Base-by-base conservation (phyloP, 2,329 filamentous ascomycete species). In the Xylaria sp. region DNA sequence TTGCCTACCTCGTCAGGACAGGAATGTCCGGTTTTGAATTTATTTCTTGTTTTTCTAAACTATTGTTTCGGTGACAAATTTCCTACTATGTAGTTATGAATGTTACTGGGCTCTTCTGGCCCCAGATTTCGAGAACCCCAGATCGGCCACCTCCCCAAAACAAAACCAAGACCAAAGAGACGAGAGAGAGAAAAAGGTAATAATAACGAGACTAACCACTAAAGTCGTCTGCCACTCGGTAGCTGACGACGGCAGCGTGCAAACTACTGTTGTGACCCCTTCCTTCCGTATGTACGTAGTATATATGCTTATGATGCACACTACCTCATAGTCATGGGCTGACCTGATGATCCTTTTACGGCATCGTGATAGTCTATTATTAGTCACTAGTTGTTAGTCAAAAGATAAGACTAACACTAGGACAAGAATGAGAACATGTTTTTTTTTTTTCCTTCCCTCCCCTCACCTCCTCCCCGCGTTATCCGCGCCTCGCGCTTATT, bases 61-160 rank as follows among this genome's bases (percentile, higher is more conserved):
- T 35, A 48, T 32, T 27, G 13, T 40, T 54, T 37, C 16, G 27
- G 57, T 40, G 50, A 55, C 57, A n/a, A 12, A 2, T 4, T 55
- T 47, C 37, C 21, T 44, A n/a, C n/a, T n/a, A n/a, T n/a, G n/a
- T n/a, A 18, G 51, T 42, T n/a, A 53, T 29, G 60, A 47, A 59
- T n/a, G 16, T n/a, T 42, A 18, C 40, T 42, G 16, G 1, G 8
- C 6, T 50, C 60, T 25, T 29, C 25, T 53, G 65, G 60, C 66
- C 69, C 69, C 65, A 59, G 69, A 63, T 69, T 70, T 66, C 27
- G 48, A 63, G 60, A 61, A 32, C 65, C 68, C 68, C 40, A 58
- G 57, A 42, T 27, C 47, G 35, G 12, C 37, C 54, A 18, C 40
- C 18, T 18, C 37, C 54, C 48, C 66, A 44, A 21, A 35, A 35